Percentiles rank a stretch among this genome's conserved stretches.
These are phyloP conservation scores for Tetrapisispora pingtungensis DNA, from an alignment of 805 yeast genomes.

Conservation along the genomic window DNA sequence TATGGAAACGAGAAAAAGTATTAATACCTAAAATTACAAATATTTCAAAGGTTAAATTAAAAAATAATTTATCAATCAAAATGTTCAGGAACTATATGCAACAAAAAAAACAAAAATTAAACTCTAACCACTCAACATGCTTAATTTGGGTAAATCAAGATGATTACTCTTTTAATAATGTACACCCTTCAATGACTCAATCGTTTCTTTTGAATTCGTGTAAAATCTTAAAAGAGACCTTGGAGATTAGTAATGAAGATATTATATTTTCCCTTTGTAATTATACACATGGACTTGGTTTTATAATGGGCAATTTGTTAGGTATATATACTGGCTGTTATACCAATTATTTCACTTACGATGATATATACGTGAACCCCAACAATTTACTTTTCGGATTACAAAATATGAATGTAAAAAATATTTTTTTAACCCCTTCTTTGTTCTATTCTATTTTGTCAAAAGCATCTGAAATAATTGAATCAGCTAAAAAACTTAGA, in stretches of 20 bases:
- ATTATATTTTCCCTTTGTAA: constrained; percentile 82
- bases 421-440: constrained; percentile 73
- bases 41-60: constrained; percentile 25
- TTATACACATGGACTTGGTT: constrained; percentile 78
- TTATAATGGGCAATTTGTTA: constrained; percentile 69
- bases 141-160: constrained; percentile 26
- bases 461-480: constrained; percentile 43
- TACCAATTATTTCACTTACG: constrained; percentile 70
- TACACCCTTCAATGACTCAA: constrained; percentile 39
- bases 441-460: constrained; percentile 69
- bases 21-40: constrained; percentile 24
- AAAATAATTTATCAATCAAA: constrained; percentile 13
- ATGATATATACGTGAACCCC: constrained; percentile 69
- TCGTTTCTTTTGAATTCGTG: constrained; percentile 63
- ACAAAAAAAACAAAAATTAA: constrained; percentile 15
- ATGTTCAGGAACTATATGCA: constrained; percentile 13
- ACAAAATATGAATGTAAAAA: constrained; percentile 72
- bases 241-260: constrained; percentile 61
- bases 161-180: constrained; percentile 15
- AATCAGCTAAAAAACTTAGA: neutral
- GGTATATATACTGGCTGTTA: constrained; percentile 85
- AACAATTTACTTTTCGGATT: constrained; percentile 56
- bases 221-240: constrained; percentile 84
- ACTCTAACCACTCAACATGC: constrained; percentile 28
- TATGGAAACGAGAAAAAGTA: constrained; percentile 18